phyloP scores from a whole-genome alignment of 306 rosid species.

The Ochetophila trinervis region DNA sequence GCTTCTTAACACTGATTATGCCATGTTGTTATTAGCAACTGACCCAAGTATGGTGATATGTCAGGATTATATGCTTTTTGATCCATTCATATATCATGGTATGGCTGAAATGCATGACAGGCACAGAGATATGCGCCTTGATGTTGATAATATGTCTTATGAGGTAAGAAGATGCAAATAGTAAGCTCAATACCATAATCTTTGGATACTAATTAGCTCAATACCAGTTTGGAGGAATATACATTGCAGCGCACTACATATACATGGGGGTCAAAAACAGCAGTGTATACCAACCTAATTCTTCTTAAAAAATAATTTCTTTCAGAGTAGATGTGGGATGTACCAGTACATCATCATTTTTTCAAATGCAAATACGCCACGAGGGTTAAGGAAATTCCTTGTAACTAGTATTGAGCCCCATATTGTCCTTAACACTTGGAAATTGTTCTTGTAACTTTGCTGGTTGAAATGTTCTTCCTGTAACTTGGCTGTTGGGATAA shows the following conservation, averaged over 20 bases:
- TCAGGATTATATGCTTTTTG: slow-evolving; percentile 80
- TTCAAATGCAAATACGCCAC: no score
- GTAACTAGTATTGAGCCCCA: no score
- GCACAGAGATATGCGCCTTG: slow-evolving; percentile 95
- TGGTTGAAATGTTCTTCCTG: background rate
- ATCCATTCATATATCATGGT: slow-evolving; percentile 70
- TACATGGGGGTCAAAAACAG: no score
- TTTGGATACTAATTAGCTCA: background rate
- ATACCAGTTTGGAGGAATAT: background rate
- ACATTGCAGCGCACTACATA: no score
- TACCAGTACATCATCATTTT: no score
- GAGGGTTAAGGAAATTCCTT: no score
- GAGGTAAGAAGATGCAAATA: slow-evolving; percentile 55
- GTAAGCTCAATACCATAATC: slow-evolving; percentile 5
- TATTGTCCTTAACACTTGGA: background rate
- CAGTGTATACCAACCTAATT: no score
- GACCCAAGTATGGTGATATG: slow-evolving; percentile 2
- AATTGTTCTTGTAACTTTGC: slow-evolving; percentile 20
- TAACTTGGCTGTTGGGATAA: slow-evolving; percentile 24
- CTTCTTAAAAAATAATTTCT: no score
- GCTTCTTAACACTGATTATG: slow-evolving; percentile 21
- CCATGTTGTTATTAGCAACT: background rate
- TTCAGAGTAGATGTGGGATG: no score
- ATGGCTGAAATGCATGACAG: slow-evolving; percentile 85
- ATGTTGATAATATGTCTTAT: slow-evolving; percentile 90